Evolutionary conservation across 1,139 yeast genomes (phyloP).

Genomic region (Nakaseomyces uthaithaninus): DNA sequence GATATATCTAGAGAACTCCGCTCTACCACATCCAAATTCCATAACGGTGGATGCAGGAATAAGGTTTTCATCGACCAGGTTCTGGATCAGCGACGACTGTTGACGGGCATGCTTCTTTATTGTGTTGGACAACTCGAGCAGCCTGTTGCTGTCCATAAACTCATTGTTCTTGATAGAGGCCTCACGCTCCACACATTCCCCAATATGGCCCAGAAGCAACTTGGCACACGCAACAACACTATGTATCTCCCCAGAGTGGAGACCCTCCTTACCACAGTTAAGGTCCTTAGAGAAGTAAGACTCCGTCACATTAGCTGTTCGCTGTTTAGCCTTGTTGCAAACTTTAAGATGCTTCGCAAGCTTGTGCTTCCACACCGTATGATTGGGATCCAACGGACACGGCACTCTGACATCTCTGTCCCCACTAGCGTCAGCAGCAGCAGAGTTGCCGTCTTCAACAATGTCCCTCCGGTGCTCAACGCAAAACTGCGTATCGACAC

Average conservation of each 20-base stretch:
- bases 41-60: constrained; percentile 40
- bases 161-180: constrained; percentile 21
- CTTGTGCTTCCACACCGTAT: constrained; percentile 59
- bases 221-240: not conserved
- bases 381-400: constrained; percentile 73
- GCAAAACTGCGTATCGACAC: constrained; percentile 17
- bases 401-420: constrained; percentile 39
- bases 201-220: constrained; percentile 16
- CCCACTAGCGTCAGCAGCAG: not conserved
- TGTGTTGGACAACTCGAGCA: constrained; percentile 37
- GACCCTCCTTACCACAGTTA: constrained; percentile 15
- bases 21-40: constrained; percentile 90
- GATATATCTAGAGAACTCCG: constrained; percentile 70
- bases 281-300: constrained; percentile 18
- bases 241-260: constrained; percentile 23
- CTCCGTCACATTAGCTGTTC: constrained; percentile 37
- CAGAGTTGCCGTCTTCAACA: constrained; percentile 3
- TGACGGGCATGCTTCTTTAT: constrained; percentile 74
- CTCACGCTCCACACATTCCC: not conserved
- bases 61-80: constrained; percentile 42
- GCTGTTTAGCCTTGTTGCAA: constrained; percentile 44
- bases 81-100: constrained; percentile 74
- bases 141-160: constrained; percentile 30
- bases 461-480: constrained; percentile 21
- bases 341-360: constrained; percentile 49